A percentile compares a stretch with the other conserved stretches of the same genome.
These are phyloP conservation scores for Plasmodium cynomolgi DNA, from an alignment of 169 alveolate species.

Conservation along the genomic window DNA sequence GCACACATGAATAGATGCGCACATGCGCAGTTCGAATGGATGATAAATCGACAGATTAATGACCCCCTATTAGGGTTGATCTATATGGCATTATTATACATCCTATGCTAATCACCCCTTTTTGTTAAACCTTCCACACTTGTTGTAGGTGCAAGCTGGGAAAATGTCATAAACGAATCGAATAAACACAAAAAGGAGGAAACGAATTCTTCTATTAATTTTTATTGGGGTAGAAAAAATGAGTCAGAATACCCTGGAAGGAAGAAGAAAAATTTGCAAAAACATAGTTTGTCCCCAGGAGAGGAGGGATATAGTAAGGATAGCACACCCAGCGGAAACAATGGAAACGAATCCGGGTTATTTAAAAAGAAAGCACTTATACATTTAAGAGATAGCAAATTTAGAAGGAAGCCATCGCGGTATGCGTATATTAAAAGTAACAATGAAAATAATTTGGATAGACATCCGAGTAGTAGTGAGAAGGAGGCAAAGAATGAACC, in stretches of 20 bases:
- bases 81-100: background rate
- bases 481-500: background rate
- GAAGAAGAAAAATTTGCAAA: background rate
- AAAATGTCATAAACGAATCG: constrained; percentile 11
- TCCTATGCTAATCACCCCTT: background rate
- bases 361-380: background rate
- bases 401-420: background rate
- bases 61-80: background rate
- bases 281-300: background rate
- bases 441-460: background rate
- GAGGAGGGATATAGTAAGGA: background rate
- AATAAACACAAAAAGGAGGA: background rate
- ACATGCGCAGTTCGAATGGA: background rate
- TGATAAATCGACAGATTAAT: background rate
- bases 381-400: background rate
- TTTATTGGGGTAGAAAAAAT: background rate
- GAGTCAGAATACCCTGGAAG: background rate
- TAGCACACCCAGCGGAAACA: background rate
- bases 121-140: background rate
- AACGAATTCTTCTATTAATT: background rate
- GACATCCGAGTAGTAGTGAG: background rate
- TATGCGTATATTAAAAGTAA: background rate
- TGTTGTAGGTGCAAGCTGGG: constrained; percentile 4
- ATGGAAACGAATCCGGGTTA: background rate
- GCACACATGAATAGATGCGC: background rate